Evolutionary conservation across 208 protist species (phyloP).

Genomic region (Crithidia bombi): DNA sequence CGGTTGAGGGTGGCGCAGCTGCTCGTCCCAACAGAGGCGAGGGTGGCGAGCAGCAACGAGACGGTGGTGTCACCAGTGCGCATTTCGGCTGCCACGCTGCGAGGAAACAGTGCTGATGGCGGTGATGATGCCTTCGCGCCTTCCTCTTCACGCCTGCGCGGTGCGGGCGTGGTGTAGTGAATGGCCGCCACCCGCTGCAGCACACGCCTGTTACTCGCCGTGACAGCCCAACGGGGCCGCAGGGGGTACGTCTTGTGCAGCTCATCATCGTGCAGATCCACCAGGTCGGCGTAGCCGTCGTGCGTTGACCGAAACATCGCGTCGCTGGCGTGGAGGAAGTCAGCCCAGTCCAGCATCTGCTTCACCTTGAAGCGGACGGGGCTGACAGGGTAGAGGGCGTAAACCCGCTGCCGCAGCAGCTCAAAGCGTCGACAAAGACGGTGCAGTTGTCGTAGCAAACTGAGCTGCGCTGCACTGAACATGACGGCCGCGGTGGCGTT

Average conservation of each 20-base stretch:
- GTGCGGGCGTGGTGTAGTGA: not conserved
- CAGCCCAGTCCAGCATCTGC: slow-evolving; percentile 36
- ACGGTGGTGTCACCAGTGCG: slow-evolving; percentile 1
- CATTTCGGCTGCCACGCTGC: not conserved
- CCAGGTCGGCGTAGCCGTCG: slow-evolving; percentile 6
- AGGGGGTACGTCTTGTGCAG: slow-evolving; percentile 16
- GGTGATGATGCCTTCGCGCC: not conserved
- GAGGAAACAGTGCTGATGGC: not conserved
- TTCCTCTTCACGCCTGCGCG: not conserved
- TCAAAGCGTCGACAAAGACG: slow-evolving; percentile 26
- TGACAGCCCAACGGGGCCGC: slow-evolving; percentile 8
- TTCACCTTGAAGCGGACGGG: slow-evolving; percentile 39
- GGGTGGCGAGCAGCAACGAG: slow-evolving; percentile 2
- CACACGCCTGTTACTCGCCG: slow-evolving; percentile 1
- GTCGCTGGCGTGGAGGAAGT: slow-evolving; percentile 19
- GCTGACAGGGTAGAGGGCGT: slow-evolving; percentile 17
- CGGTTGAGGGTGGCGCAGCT: not conserved
- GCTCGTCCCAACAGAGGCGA: slow-evolving; percentile 1
- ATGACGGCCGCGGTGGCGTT: slow-evolving; percentile 15
- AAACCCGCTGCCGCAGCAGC: slow-evolving; percentile 28
- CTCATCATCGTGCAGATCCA: slow-evolving; percentile 21
- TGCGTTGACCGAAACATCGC: slow-evolving; percentile 7
- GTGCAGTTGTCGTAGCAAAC: slow-evolving; percentile 27
- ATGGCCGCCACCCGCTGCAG: slow-evolving; percentile 1
- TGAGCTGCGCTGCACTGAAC: slow-evolving; percentile 23